Evolutionary conservation across 306 rosid genomes (phyloP).

Genomic region (Abrus precatorius): DNA sequence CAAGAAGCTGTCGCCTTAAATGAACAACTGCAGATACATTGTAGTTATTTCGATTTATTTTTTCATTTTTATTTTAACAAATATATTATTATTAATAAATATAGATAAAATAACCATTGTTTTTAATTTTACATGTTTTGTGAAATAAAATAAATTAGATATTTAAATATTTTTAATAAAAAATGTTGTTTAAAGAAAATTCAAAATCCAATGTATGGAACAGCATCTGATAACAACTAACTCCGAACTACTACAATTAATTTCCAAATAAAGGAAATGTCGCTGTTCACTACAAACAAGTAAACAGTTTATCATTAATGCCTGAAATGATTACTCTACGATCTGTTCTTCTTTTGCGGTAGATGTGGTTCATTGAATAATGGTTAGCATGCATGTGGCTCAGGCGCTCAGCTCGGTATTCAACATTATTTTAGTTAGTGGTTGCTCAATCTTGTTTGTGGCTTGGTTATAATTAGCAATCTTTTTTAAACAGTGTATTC

Average conservation of each 20-base stretch:
- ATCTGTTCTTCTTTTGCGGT: neutral
- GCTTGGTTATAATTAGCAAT: too few relatives aligned
- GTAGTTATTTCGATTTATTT: too few relatives aligned
- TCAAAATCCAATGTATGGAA: neutral
- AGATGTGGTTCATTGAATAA: slow-evolving; percentile 12
- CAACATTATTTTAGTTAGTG: too few relatives aligned
- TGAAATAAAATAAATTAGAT: too few relatives aligned
- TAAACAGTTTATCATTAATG: neutral
- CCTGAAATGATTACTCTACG: neutral
- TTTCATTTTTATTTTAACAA: too few relatives aligned
- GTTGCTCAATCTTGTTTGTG: too few relatives aligned
- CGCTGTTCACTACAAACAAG: neutral
- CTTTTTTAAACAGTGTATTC: too few relatives aligned
- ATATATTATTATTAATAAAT: too few relatives aligned
- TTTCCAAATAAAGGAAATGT: neutral
- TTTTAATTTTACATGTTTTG: too few relatives aligned
- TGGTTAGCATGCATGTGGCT: neutral
- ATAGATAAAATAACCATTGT: too few relatives aligned
- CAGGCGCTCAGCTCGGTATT: neutral
- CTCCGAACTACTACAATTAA: slow-evolving; percentile 12
- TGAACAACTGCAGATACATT: too few relatives aligned
- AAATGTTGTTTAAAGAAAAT: neutral
- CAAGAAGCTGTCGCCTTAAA: too few relatives aligned
- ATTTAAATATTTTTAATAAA: neutral
- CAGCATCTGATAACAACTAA: neutral